phyloP scores from a whole-genome alignment of 2,329 filamentous ascomycete genomes.

The Hymenoscyphus repandus region DNA sequence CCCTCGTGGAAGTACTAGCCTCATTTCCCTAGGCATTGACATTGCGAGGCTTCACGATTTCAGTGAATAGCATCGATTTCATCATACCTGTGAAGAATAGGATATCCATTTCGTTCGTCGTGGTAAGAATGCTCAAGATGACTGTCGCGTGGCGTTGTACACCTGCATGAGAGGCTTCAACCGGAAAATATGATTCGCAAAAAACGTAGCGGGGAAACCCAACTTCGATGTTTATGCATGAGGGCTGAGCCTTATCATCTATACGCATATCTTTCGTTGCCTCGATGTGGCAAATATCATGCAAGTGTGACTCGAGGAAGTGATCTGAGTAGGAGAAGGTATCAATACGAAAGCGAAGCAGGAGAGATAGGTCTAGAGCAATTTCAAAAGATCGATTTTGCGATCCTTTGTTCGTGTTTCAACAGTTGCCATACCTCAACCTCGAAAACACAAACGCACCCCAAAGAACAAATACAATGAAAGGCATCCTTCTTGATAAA shows the following conservation, averaged over 20 bases:
- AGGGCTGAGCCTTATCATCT: not conserved
- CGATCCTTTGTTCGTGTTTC: not conserved
- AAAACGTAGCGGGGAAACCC: not conserved
- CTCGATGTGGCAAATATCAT: not conserved
- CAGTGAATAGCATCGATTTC: no score
- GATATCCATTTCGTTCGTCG: no score
- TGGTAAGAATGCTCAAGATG: no score
- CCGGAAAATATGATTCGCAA: not conserved
- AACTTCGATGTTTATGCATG: not conserved
- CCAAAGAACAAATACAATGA: slow-evolving; percentile 16
- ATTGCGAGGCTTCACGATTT: no score
- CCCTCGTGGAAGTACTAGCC: not conserved
- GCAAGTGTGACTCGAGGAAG: not conserved
- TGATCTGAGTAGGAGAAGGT: not conserved
- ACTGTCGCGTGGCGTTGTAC: not conserved
- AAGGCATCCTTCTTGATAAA: slow-evolving; percentile 23
- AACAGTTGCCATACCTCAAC: not conserved
- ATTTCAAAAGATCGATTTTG: not conserved
- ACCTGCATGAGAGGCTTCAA: not conserved
- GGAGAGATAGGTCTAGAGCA: not conserved
- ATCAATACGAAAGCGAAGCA: not conserved
- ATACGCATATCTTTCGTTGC: not conserved
- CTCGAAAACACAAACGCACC: not conserved
- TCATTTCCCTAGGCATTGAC: not conserved
- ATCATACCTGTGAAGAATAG: no score